Conservation (phyloP, 441 rosid genomes). For the Syzygium malaccense region DNA sequence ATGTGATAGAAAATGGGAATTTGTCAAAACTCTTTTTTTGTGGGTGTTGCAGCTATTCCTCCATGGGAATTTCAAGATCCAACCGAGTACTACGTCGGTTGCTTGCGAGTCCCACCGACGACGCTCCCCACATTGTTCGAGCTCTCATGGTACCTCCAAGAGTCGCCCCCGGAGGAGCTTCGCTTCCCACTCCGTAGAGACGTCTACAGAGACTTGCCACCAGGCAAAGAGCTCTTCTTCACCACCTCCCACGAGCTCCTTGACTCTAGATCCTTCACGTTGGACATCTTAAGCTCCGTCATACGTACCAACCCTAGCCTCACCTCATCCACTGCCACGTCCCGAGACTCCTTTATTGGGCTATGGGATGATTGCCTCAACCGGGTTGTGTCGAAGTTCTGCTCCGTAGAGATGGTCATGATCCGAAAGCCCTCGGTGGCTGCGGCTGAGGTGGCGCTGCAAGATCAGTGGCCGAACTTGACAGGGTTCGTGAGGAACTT, state of each 20-base stretch:
- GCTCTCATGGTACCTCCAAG: slow-evolving; percentile 76
- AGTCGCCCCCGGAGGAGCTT: slow-evolving; percentile 78
- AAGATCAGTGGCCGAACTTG: slow-evolving; percentile 89
- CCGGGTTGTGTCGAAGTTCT: slow-evolving; percentile 66
- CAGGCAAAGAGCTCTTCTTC: slow-evolving; percentile 77
- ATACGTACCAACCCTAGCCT: slow-evolving; percentile 44
- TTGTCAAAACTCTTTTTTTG: background rate
- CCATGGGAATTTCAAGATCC: slow-evolving; percentile 83
- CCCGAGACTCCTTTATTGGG: slow-evolving; percentile 74
- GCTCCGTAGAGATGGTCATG: slow-evolving; percentile 44
- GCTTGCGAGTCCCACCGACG: slow-evolving; percentile 53
- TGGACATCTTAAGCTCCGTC: slow-evolving; percentile 57
- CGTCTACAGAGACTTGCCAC: slow-evolving; percentile 72
- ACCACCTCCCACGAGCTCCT: slow-evolving; percentile 48
- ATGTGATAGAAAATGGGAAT: background rate
- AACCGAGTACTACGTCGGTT: slow-evolving; percentile 60
- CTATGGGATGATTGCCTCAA: slow-evolving; percentile 93
- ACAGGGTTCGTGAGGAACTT: slow-evolving; percentile 65
- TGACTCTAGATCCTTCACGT: slow-evolving; percentile 62
- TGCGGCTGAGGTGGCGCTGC: slow-evolving; percentile 18
- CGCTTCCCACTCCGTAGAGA: slow-evolving; percentile 77
- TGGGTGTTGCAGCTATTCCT: slow-evolving; percentile 33
- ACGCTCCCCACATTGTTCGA: slow-evolving; percentile 65
- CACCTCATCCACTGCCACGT: slow-evolving; percentile 31
- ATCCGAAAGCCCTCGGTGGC: slow-evolving; percentile 43